A percentile compares a stretch with the other conserved stretches of the same genome.
Evolutionary conservation across 1,139 yeast genomes (phyloP).

Genomic region (Petasospora rhodanensis): DNA sequence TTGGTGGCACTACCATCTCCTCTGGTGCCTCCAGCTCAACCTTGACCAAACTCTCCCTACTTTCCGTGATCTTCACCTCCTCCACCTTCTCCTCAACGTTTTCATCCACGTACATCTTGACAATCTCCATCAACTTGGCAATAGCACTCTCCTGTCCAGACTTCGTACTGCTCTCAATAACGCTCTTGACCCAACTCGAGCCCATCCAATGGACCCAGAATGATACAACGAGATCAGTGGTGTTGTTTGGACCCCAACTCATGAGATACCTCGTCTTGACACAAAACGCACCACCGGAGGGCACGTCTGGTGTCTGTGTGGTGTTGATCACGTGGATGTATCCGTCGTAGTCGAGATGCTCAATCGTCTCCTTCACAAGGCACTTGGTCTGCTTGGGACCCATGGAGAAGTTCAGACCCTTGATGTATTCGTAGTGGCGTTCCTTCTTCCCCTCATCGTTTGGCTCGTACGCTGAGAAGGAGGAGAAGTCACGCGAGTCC

Average conservation of each 20-base stretch:
- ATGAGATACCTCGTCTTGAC: constrained; percentile 67
- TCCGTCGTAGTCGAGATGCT: constrained; percentile 54
- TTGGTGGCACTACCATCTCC: background rate
- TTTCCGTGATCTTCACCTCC: constrained; percentile 4
- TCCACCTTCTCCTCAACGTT: constrained; percentile 11
- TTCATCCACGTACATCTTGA: constrained; percentile 11
- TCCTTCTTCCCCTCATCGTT: constrained; percentile 35
- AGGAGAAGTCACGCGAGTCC: constrained; percentile 64
- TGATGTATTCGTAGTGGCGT: constrained; percentile 67
- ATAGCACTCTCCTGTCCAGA: constrained; percentile 79
- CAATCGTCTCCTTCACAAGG: constrained; percentile 62
- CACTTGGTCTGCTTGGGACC: constrained; percentile 96
- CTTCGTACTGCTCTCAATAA: constrained; percentile 83
- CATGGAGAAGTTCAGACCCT: constrained; percentile 77
- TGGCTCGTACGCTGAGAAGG: constrained; percentile 42
- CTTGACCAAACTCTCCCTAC: constrained; percentile 1
- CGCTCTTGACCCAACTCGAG: constrained; percentile 87
- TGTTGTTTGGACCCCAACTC: constrained; percentile 71
- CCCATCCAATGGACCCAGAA: constrained; percentile 83
- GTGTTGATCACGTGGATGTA: constrained; percentile 58
- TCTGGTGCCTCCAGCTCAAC: background rate
- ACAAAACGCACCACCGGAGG: constrained; percentile 79
- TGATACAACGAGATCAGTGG: constrained; percentile 58
- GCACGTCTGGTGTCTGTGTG: constrained; percentile 90
- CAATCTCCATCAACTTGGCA: constrained; percentile 20